Conservation (phyloP, 805 yeast genomes). For the Candida boleticola region DNA sequence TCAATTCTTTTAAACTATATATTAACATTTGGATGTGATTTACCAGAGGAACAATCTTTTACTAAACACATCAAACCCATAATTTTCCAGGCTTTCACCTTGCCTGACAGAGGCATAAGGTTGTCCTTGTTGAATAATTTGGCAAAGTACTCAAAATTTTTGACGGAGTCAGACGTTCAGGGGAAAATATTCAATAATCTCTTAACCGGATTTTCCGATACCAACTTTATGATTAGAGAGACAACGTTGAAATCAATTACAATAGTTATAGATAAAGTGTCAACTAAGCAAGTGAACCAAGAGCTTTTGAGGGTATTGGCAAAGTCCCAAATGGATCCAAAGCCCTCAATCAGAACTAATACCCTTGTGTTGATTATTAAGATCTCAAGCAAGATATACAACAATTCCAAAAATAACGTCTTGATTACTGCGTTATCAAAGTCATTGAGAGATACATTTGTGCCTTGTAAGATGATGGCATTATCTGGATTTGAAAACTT, state of each 20-base stretch:
- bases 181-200: constrained; percentile 65
- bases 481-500: constrained; percentile 68
- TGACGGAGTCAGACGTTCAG: constrained; percentile 63
- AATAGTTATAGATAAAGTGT: constrained; percentile 59
- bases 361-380: constrained; percentile 69
- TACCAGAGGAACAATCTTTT: constrained; percentile 30
- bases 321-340: constrained; percentile 73
- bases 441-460: constrained; percentile 75
- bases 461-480: constrained; percentile 74
- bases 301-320: constrained; percentile 81
- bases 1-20: constrained; percentile 41
- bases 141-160: constrained; percentile 48
- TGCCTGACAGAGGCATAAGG: constrained; percentile 76
- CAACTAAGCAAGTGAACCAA: constrained; percentile 80
- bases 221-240: constrained; percentile 76
- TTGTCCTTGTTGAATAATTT: constrained; percentile 65
- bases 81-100: constrained; percentile 58
- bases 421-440: constrained; percentile 84
- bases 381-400: constrained; percentile 58
- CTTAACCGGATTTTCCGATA: constrained; percentile 82
- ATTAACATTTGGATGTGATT: constrained; percentile 31
- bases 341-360: constrained; percentile 73
- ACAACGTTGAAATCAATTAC: constrained; percentile 71
- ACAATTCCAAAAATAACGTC: constrained; percentile 62
- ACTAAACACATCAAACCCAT: constrained; percentile 52